Evolutionary conservation across 2,329 filamentous ascomycete genomes (phyloP), one percentile per base, ranked within the genome.

Genomic region (Trichoderma sp.): DNA sequence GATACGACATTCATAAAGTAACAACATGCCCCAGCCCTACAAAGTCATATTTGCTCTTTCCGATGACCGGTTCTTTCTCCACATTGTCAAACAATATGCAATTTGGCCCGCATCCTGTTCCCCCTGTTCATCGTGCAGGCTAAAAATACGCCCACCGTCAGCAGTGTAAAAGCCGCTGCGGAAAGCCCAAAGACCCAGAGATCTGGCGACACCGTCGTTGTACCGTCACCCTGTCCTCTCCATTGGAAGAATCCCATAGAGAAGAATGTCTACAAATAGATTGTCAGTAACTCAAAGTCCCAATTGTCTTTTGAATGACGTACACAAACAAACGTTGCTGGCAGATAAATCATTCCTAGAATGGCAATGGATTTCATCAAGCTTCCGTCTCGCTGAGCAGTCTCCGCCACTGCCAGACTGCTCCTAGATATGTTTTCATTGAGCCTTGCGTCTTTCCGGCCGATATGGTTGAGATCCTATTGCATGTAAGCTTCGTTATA

Each of bases 281-380:
- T 2, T 58, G 36, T 71, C 26, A 69, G 66, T 26, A 34, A 51
- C 34, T 18, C 2, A 8, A 43, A 4, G 32, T 60, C 1, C 2
- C 15, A 1, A 26, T 1, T n/a, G 8, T 26, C 15, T 28, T 9
- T 8, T 3, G 11, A 2, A 11, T 14, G 6, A 64, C 60, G 3
- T 66, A 76, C 76, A 12, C 77, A 76, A 18, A 78, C 74, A 62
- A 79, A 79, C 0, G 77, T 79, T 15, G 77, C 74, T 0, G 78
- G 77, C 1, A 79, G 70, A 65, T 78, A 79, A 5, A 79, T 64
- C 70, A 79, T 75, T 2, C 75, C 74, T 6, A 76, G 73, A 3
- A 71, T 57, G 0, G 74, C 73, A 32, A 75, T 75, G 0, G 67
- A 75, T 36, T 72, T 73, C 75, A 76, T 76, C 1, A 73, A 39